Conservation (phyloP, 2,329 filamentous ascomycete species). For the Blastomyces emzantsi region DNA sequence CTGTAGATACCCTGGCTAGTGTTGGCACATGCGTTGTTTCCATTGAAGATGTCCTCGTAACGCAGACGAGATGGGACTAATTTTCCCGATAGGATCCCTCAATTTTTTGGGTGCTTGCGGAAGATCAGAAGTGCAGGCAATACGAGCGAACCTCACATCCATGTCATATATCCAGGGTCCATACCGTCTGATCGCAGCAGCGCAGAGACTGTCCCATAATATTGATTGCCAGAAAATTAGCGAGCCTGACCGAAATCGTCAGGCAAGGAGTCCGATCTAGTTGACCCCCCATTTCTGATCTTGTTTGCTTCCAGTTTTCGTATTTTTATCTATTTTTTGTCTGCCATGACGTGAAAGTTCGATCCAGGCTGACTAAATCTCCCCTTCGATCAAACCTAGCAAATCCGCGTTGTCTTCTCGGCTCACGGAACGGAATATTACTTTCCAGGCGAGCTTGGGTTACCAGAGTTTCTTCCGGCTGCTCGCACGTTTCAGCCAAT, state of each 20-base stretch:
- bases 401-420: not conserved
- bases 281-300: not conserved
- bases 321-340: not conserved
- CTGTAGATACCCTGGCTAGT: not conserved
- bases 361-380: not conserved
- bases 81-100: too few relatives aligned
- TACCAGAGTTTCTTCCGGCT: not conserved
- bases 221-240: not conserved
- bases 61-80: not conserved
- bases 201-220: not conserved
- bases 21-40: not conserved
- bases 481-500: not conserved
- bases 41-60: not conserved
- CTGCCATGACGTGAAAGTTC: not conserved
- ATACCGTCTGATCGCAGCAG: not conserved
- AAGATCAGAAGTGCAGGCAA: not conserved
- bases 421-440: slow-evolving; percentile 1
- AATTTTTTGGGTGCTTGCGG: not conserved
- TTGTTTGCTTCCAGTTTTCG: not conserved
- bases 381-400: not conserved
- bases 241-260: not conserved
- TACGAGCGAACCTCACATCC: not conserved
- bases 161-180: slow-evolving; percentile 2
- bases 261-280: not conserved
- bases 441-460: not conserved